Evolutionary conservation across 768 basidiomycete genomes (phyloP), one percentile per base, ranked within the genome.

Genomic region (Hericium erinaceus): DNA sequence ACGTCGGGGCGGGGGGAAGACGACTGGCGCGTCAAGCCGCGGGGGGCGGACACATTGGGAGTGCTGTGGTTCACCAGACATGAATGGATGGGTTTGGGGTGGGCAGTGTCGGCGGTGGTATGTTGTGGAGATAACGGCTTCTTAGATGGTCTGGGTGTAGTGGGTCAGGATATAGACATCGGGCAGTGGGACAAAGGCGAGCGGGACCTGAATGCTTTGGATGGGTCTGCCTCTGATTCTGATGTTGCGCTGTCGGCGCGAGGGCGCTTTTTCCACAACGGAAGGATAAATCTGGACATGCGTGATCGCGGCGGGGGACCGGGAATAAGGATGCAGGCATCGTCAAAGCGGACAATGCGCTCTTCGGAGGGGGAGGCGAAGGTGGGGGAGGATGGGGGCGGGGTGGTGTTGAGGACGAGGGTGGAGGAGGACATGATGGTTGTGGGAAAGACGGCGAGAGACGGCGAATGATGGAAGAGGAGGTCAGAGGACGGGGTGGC

Each of bases 301-400:
- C 75, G 79, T 4, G 74, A 70, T 52, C 72, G 70, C 15, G 68
- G 66, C 1, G 65, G 63, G 15, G 64, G 67, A 54, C 85, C 80
- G n/a, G 88, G 88, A 57, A 91, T 90, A 64, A 91, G 77, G 4
- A 87, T 73, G 58, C 89, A 90, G 64, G 85, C 78, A 55, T 75
- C 73, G 73, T 90, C 81, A 70, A 91, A 91, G 57, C 88, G 79
- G 4, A 90, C 89, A 22, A 65, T 65, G 57, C 70, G 65, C 0
- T 63, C 60, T 39, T 56, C 56, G 20, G 18, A 46, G 24, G 20
- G 38, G 37, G 48, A 38, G 1, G 40, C 13, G 2, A 41, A 8
- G 38, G 52, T 41, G 10, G 58, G n/a, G 24, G 56, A 8, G 22
- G 60, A 37, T 13, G 51, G 28, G 15, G 54, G 39, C 4, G 39